A percentile compares a stretch with the other conserved stretches of the same genome.
These are phyloP conservation scores for Pseudonitzschia delicatissima DNA, from an alignment of 108 stramenopile species.

Conservation along the genomic window DNA sequence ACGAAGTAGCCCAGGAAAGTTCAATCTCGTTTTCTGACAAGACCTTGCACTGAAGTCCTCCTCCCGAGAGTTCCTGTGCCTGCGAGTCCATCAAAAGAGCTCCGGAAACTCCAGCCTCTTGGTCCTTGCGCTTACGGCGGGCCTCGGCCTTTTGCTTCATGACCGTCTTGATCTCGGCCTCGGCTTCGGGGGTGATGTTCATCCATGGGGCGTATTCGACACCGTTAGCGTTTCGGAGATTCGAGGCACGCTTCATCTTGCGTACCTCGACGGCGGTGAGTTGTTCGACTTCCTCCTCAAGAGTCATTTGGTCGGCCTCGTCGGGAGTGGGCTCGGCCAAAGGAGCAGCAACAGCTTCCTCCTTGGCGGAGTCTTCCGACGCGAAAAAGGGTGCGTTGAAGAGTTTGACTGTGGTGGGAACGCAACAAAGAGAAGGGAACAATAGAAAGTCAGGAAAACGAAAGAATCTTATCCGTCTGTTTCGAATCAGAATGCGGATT, in stretches of 20 bases:
- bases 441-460: background rate
- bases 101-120: conserved; percentile 62
- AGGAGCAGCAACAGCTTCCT: conserved; percentile 4
- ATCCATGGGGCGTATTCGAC: conserved; percentile 92
- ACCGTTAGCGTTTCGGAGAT: conserved; percentile 69
- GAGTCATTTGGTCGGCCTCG: conserved; percentile 20
- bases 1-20: conserved; percentile 78
- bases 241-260: conserved; percentile 68
- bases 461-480: background rate
- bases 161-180: conserved; percentile 58
- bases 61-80: conserved; percentile 82
- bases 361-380: background rate
- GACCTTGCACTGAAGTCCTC: conserved; percentile 67
- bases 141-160: conserved; percentile 74
- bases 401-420: background rate
- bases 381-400: conserved; percentile 19
- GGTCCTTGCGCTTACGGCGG: conserved; percentile 59
- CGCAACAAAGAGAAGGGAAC: background rate
- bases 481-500: no score
- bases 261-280: conserved; percentile 55
- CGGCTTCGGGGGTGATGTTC: conserved; percentile 72
- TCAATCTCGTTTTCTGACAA: conserved; percentile 74
- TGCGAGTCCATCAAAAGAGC: conserved; percentile 69
- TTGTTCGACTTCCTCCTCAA: conserved; percentile 73
- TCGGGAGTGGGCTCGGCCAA: background rate